Evolutionary conservation across 306 rosid genomes (phyloP).

Genomic region (Datisca glomerata): DNA sequence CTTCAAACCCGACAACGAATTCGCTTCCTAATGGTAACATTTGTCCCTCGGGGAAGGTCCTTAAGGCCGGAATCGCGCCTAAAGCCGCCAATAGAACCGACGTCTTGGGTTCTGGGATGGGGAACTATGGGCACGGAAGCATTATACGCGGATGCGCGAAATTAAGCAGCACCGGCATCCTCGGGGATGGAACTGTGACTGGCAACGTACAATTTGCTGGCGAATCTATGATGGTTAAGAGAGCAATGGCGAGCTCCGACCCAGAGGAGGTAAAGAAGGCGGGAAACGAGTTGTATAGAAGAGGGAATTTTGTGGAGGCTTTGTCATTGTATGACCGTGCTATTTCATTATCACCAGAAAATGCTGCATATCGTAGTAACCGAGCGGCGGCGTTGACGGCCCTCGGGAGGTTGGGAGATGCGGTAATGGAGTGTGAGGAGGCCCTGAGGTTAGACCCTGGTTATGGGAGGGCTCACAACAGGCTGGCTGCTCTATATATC

Average conservation of each 20-base stretch:
- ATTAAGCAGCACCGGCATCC: conserved; percentile 14
- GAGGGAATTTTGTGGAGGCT: conserved; percentile 59
- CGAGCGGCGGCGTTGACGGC: conserved; percentile 81
- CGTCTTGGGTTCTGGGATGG: conserved; percentile 63
- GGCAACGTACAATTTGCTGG: conserved; percentile 15
- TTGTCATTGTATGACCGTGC: conserved; percentile 80
- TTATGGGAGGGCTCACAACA: conserved; percentile 73
- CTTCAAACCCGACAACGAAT: conserved; percentile 17
- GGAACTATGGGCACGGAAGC: conserved; percentile 79
- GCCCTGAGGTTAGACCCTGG: conserved; percentile 66
- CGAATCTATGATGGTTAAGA: conserved; percentile 21
- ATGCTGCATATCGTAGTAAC: conserved; percentile 67
- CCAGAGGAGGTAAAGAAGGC: too few species aligned
- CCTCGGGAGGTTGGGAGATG: conserved; percentile 68
- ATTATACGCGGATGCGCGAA: conserved; percentile 52
- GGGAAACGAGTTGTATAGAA: conserved; percentile 61
- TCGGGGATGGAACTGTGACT: conserved; percentile 14
- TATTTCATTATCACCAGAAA: conserved; percentile 46
- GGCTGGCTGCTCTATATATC: conserved; percentile 68
- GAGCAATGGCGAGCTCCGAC: conserved; percentile 33
- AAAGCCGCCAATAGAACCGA: conserved; percentile 45
- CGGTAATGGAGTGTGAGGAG: conserved; percentile 68
- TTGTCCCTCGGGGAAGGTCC: conserved; percentile 56
- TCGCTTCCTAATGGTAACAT: conserved; percentile 61
- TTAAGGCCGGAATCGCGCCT: conserved; percentile 30